phyloP scores from a whole-genome alignment of 2,329 filamentous ascomycete genomes.

The Trichophyton rubrum region DNA sequence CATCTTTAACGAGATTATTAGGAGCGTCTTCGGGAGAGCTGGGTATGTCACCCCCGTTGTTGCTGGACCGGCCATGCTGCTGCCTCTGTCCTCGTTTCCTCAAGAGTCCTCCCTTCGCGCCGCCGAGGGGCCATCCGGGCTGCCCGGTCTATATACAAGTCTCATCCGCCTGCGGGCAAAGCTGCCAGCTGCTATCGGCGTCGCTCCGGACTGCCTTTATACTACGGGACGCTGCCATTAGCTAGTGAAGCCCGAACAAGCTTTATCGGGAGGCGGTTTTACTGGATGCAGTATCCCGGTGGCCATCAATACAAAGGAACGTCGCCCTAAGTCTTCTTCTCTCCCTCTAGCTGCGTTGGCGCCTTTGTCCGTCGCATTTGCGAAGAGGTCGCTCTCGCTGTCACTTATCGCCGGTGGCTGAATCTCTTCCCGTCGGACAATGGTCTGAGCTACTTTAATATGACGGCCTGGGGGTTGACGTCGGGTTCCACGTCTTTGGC shows the following conservation, averaged over 20 bases:
- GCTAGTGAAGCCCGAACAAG: neutral
- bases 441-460: no score
- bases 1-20: slow-evolving; percentile 31
- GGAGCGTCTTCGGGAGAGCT: slow-evolving; percentile 25
- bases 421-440: neutral
- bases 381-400: neutral
- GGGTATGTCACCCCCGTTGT: slow-evolving; percentile 16
- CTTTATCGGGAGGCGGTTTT: slow-evolving; percentile 1
- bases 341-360: no score
- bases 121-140: neutral
- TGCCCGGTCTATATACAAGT: neutral
- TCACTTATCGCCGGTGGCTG: neutral
- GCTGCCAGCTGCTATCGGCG: neutral
- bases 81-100: neutral
- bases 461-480: neutral
- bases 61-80: neutral
- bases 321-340: neutral
- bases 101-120: neutral
- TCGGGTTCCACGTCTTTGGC: neutral
- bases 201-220: neutral
- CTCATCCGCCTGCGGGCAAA: neutral
- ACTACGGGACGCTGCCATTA: neutral
- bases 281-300: neutral
- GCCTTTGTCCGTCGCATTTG: neutral
- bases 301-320: neutral